Evolutionary conservation across 2,329 filamentous ascomycete species (phyloP).

Genomic region (Fusarium nanum): DNA sequence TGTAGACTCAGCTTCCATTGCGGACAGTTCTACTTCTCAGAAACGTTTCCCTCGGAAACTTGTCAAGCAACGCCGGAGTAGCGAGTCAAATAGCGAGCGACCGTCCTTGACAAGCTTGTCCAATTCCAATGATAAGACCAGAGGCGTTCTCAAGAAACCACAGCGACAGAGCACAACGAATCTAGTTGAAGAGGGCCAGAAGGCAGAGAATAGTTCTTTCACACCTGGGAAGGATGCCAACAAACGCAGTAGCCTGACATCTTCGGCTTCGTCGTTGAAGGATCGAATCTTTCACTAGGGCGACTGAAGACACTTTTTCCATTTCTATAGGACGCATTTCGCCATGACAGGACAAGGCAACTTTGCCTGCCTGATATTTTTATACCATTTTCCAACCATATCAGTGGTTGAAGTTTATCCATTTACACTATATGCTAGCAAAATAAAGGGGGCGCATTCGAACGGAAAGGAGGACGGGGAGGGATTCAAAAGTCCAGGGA

Average conservation of each 20-base stretch:
- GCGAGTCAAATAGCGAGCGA: conserved; percentile 51
- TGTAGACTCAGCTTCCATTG: conserved; percentile 46
- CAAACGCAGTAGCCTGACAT: conserved; percentile 42
- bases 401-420: background rate
- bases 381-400: background rate
- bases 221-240: conserved; percentile 37
- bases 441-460: background rate
- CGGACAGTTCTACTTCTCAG: conserved; percentile 41
- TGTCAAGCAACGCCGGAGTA: conserved; percentile 55
- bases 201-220: conserved; percentile 41
- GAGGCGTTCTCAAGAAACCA: conserved; percentile 54
- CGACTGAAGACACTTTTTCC: background rate
- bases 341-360: background rate
- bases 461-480: background rate
- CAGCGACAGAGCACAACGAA: conserved; percentile 47
- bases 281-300: conserved; percentile 42
- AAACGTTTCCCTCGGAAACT: conserved; percentile 57
- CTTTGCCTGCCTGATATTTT: background rate
- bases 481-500: background rate
- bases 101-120: conserved; percentile 13
- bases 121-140: conserved; percentile 35
- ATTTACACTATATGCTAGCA: background rate
- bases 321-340: background rate
- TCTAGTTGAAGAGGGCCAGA: conserved; percentile 42
- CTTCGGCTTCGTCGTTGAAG: conserved; percentile 44